Conservation (phyloP, 441 rosid genomes). For the Euphorbia schlechtendalii region DNA sequence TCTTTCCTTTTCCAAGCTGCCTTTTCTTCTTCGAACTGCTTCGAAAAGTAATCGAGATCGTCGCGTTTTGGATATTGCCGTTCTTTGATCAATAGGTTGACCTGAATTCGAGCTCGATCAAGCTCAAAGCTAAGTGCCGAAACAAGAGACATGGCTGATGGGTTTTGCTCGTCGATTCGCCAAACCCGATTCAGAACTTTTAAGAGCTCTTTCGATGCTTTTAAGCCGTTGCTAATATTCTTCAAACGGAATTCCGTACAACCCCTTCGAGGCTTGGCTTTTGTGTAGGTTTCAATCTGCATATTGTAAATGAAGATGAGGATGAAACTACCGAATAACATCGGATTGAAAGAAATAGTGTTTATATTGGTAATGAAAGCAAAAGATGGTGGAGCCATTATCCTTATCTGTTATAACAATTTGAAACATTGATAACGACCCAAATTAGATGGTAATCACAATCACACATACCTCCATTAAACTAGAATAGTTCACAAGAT, state of each 20-base stretch:
- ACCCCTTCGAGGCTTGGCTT: conserved; percentile 27
- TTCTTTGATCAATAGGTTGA: conserved; percentile 48
- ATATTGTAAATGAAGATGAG: not conserved
- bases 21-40: conserved; percentile 54
- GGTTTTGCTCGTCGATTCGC: conserved; percentile 47
- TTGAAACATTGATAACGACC: conserved; percentile 14
- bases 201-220: conserved; percentile 69
- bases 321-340: not conserved
- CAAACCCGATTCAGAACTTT: conserved; percentile 57
- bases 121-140: conserved; percentile 60
- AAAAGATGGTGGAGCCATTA: conserved; percentile 12
- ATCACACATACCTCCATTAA: conserved; percentile 38
- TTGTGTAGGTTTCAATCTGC: conserved; percentile 43
- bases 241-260: conserved; percentile 38
- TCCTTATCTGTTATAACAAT: conserved; percentile 6
- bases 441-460: not conserved
- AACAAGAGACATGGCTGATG: conserved; percentile 43
- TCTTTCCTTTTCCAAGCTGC: conserved; percentile 51
- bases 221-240: conserved; percentile 51
- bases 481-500: conserved; percentile 28
- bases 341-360: not conserved
- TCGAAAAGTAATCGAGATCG: conserved; percentile 40
- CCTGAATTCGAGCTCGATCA: conserved; percentile 45
- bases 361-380: conserved; percentile 12
- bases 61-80: conserved; percentile 24